phyloP scores from a whole-genome alignment of 1,284 basidiomycete genomes.

The Athelia sp. region DNA sequence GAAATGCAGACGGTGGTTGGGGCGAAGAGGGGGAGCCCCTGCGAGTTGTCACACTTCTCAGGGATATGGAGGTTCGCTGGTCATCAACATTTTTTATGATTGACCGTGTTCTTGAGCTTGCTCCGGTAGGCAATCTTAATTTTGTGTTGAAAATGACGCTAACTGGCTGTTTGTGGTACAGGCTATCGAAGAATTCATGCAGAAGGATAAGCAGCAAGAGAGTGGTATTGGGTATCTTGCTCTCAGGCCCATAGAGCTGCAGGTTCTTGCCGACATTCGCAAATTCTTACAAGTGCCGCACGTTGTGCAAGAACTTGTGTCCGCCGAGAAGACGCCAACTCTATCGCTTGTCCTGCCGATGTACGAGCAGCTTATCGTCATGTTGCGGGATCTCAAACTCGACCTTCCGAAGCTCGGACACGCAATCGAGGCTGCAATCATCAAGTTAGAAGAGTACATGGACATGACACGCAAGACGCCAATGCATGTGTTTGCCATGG shows the following conservation, averaged over 20 bases:
- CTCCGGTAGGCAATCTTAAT: background rate
- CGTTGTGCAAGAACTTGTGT: slow-evolving; percentile 17
- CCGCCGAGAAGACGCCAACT: slow-evolving; percentile 20
- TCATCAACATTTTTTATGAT: slow-evolving; percentile 2
- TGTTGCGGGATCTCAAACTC: background rate
- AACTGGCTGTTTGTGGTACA: background rate
- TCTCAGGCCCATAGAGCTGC: slow-evolving; percentile 1
- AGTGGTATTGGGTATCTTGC: slow-evolving; percentile 1
- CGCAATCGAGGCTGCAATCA: slow-evolving; percentile 14
- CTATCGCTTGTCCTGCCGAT: slow-evolving; percentile 12
- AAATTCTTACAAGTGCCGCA: slow-evolving; percentile 14
- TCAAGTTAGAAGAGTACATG: slow-evolving; percentile 28
- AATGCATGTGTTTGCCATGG: slow-evolving; percentile 30
- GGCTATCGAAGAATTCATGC: slow-evolving; percentile 2
- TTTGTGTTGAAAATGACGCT: background rate
- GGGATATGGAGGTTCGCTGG: background rate
- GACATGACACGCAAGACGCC: slow-evolving; percentile 15
- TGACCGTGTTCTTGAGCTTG: background rate
- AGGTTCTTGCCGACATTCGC: slow-evolving; percentile 17
- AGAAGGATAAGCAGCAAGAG: background rate
- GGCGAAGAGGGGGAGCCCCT: background rate
- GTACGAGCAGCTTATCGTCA: background rate
- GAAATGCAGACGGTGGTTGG: background rate
- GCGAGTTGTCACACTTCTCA: background rate
- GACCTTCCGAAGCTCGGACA: slow-evolving; percentile 2